A percentile compares a stretch with the other conserved stretches of the same genome.
Evolutionary conservation across 108 stramenopile species (phyloP).

Genomic region (Nitzschia sp.): DNA sequence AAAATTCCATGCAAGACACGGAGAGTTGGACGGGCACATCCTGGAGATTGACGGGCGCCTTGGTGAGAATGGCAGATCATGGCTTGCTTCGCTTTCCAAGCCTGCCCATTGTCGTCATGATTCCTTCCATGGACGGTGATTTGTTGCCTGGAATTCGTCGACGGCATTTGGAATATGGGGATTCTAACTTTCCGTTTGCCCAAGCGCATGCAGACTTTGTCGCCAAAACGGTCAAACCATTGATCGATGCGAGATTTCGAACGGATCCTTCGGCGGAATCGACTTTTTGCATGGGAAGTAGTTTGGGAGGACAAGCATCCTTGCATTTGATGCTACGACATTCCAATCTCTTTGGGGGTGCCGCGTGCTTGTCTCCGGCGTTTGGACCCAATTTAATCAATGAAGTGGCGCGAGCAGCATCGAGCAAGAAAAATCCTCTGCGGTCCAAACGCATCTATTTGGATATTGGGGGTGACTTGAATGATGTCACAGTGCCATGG

Average conservation of each 20-base stretch:
- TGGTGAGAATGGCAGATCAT: constrained; percentile 53
- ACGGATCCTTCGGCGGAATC: constrained; percentile 34
- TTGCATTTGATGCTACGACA: constrained; percentile 61
- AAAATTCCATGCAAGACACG: constrained; percentile 55
- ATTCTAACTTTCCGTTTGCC: constrained; percentile 48
- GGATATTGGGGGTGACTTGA: constrained; percentile 73
- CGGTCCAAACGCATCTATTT: constrained; percentile 57
- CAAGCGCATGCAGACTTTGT: constrained; percentile 72
- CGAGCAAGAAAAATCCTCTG: constrained; percentile 24
- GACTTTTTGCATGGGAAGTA: constrained; percentile 53
- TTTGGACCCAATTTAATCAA: constrained; percentile 61
- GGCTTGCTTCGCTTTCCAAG: constrained; percentile 11
- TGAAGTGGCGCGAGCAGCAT: constrained; percentile 20
- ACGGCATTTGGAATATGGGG: constrained; percentile 65
- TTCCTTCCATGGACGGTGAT: constrained; percentile 40
- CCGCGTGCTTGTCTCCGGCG: constrained; percentile 66
- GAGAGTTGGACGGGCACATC: constrained; percentile 73
- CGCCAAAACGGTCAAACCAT: constrained; percentile 60
- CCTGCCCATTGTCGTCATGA: constrained; percentile 42
- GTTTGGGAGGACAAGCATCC: constrained; percentile 73
- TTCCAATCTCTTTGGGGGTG: constrained; percentile 64
- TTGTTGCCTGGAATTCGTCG: constrained; percentile 40
- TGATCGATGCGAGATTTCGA: constrained; percentile 53
- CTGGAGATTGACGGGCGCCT: constrained; percentile 69
- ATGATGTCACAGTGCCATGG: constrained; percentile 50